Base-by-base conservation (phyloP, 1,284 basidiomycete genomes). In the Cutaneotrichosporon cutaneum region DNA sequence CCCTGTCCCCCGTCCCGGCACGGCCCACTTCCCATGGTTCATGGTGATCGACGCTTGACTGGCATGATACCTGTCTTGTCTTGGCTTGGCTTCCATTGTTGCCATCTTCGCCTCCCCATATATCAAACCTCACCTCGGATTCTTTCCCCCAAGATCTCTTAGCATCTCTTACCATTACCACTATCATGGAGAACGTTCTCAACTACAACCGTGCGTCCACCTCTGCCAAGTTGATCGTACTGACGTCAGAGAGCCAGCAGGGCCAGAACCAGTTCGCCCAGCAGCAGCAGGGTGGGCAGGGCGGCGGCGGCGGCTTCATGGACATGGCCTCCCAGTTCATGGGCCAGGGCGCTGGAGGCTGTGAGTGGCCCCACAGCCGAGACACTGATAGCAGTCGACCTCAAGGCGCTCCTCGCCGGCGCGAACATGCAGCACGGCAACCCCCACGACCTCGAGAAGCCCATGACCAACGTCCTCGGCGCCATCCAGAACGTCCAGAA, bases 401-500 rank as follows among this genome's bases (percentile, higher is more conserved):
- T 75, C 54, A 50, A 60, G n/a, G 51, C 56, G 63, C 72, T 58
- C 73, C 74, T 53, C 61, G 75, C 61, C 48, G 76, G 74, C 39
- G 77, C 77, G 47, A 72, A 77, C 56, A 58, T 68, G 48, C 72
- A 77, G 67, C 67, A 65, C 60, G 70, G 70, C n/a, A 76, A 75
- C 67, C 73, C 71, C 30, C 67, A 72, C 61, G 68, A 73, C 50
- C 72, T 77, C 63, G 54, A 60, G 52, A 60, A 61, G 56, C 74
- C 76, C 69, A 70, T 71, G 68, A 57, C 66, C 55, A 67, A 70
- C 61, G 65, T 68, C 10, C 64, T 74, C 60, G 69, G 65, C 39
- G 63, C 72, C 52, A 69, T 90, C 39, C 56, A 58, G 59, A 26
- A 24, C 24, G 53, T 53, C 24, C 56, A 57, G 27, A 26, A 24